Evolutionary conservation across 495 filamentous ascomycete genomes (phyloP).

Genomic region (Penicillium pancosmium): DNA sequence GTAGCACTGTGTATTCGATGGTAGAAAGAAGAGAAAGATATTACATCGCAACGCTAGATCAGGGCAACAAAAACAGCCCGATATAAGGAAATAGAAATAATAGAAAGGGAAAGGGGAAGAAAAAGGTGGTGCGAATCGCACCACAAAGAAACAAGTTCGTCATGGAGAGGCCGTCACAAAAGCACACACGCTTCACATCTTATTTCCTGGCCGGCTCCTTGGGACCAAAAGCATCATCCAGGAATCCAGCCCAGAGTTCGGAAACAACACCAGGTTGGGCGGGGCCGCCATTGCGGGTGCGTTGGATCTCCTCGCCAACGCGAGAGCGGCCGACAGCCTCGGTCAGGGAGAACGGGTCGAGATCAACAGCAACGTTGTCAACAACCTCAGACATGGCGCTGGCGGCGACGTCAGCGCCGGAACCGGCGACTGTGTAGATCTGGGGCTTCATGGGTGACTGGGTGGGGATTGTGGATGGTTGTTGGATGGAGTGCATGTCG

Average conservation of each 20-base stretch:
- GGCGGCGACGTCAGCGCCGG: constrained; percentile 53
- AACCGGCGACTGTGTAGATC: constrained; percentile 58
- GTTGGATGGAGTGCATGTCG: constrained; percentile 39
- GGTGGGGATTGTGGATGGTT: constrained; percentile 22
- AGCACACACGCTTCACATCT: not conserved
- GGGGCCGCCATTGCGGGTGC: constrained; percentile 22
- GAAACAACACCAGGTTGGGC: constrained; percentile 42
- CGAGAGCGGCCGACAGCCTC: constrained; percentile 50
- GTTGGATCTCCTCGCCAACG: constrained; percentile 41
- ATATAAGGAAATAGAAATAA: constrained; percentile 1
- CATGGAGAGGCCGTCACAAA: constrained; percentile 12
- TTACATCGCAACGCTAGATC: constrained; percentile 19
- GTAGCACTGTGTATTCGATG: constrained; percentile 1
- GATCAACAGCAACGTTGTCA: constrained; percentile 57
- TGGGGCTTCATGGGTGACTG: constrained; percentile 53
- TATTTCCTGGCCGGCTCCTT: constrained; percentile 24
- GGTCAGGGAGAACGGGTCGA: constrained; percentile 62
- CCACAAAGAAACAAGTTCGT: constrained; percentile 18
- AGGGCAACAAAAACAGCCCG: not conserved
- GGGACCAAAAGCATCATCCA: constrained; percentile 61
- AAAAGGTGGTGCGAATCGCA: not conserved
- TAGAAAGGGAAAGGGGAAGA: not conserved
- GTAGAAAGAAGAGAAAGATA: constrained; percentile 6
- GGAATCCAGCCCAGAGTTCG: constrained; percentile 57
- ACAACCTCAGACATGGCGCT: constrained; percentile 61